phyloP scores from a whole-genome alignment of 2,329 filamentous ascomycete species.

The Talaromyces funiculosus region DNA sequence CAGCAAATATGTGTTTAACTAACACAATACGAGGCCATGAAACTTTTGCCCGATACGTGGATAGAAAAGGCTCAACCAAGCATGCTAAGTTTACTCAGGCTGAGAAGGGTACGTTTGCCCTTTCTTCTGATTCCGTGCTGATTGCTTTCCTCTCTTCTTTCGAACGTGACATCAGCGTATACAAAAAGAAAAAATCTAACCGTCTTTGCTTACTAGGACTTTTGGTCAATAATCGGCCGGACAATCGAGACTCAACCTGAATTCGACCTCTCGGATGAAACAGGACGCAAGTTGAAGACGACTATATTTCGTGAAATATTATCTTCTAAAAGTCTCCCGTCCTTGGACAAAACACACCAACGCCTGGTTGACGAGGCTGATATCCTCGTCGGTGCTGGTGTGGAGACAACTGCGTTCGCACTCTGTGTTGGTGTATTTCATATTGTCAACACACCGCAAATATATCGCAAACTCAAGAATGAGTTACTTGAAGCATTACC shows the following conservation, averaged over 20 bases:
- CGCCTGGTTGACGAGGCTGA: constrained; percentile 29
- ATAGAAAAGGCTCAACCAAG: constrained; percentile 13
- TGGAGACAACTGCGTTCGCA: constrained; percentile 29
- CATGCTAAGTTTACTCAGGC: constrained; percentile 12
- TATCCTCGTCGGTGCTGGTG: constrained; percentile 27
- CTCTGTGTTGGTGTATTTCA: constrained; percentile 21
- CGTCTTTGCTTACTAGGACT: constrained; percentile 12
- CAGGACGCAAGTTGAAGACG: background rate
- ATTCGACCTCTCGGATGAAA: background rate
- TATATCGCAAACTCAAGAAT: constrained; percentile 18
- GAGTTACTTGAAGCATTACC: constrained; percentile 17
- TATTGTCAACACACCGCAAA: constrained; percentile 17
- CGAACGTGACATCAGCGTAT: too few species aligned
- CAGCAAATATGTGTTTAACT: background rate
- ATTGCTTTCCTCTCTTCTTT: background rate
- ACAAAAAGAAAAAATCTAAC: constrained; percentile 1
- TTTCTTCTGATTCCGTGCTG: too few species aligned
- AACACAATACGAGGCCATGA: constrained; percentile 6
- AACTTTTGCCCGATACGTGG: constrained; percentile 12
- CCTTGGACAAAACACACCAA: constrained; percentile 30
- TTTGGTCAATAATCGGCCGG: constrained; percentile 17
- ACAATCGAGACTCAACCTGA: constrained; percentile 14
- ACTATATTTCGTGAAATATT: constrained; percentile 30
- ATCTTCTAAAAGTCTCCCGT: constrained; percentile 20
- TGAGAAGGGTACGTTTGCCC: constrained; percentile 16